Evolutionary conservation across 139 green algal genomes (phyloP).

Genomic region (Closterium sp.): DNA sequence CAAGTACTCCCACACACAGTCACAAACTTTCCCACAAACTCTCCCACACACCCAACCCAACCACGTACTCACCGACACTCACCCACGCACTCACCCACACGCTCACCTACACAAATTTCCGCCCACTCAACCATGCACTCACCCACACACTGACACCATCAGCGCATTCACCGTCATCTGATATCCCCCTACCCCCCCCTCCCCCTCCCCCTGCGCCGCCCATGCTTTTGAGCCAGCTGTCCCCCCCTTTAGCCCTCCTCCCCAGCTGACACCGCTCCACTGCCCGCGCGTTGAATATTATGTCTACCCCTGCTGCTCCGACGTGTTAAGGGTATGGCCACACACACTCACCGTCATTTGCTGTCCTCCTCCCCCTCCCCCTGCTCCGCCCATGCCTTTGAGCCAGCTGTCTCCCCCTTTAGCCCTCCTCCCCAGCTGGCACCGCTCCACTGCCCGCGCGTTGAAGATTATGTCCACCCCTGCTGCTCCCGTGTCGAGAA

Average conservation of each 20-base stretch:
- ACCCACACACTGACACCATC: background rate
- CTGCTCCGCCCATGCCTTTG: background rate
- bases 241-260: background rate
- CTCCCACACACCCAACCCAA: too few species aligned
- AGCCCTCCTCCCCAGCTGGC: background rate
- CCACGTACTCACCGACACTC: too few species aligned
- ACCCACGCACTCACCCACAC: too few species aligned
- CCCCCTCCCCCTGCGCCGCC: background rate
- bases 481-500: background rate
- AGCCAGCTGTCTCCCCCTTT: background rate
- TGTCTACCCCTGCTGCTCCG: background rate
- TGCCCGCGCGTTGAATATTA: background rate
- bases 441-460: background rate
- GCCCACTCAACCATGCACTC: too few species aligned
- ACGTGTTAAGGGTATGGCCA: too few species aligned
- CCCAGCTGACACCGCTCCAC: background rate
- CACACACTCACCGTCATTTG: background rate
- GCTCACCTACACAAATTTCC: too few species aligned
- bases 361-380: background rate
- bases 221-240: background rate
- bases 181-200: background rate
- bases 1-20: too few species aligned
- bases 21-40: too few species aligned
- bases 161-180: background rate
- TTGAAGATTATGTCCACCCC: background rate